phyloP scores from a whole-genome alignment of 805 yeast species.

The Ogataea saltuana region DNA sequence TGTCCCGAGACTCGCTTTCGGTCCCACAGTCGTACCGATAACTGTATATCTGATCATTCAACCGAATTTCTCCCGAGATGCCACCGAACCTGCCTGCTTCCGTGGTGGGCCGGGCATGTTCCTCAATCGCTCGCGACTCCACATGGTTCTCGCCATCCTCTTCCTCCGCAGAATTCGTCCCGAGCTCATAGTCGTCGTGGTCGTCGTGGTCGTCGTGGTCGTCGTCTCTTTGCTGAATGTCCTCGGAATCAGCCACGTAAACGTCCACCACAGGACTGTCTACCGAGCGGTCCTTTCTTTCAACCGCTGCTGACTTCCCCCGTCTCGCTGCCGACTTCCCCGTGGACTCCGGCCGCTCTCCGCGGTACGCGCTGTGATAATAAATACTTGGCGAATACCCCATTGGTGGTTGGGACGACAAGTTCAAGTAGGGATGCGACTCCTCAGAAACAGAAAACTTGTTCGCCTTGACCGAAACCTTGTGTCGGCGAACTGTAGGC shows the following conservation, averaged over 20 bases:
- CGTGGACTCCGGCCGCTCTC: no score
- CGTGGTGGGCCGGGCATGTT: constrained; percentile 21
- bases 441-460: constrained; percentile 11
- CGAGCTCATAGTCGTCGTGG: no score
- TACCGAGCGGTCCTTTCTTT: no score
- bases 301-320: no score
- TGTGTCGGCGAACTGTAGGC: constrained; percentile 8
- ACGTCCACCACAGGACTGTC: constrained; percentile 19
- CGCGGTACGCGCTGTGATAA: no score
- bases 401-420: not conserved
- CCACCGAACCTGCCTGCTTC: not conserved
- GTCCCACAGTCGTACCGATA: constrained; percentile 20
- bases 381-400: not conserved
- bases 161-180: constrained; percentile 2
- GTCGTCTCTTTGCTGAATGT: constrained; percentile 4
- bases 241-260: constrained; percentile 4
- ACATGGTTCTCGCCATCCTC: constrained; percentile 21
- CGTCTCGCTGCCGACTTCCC: no score
- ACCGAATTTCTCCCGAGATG: constrained; percentile 22
- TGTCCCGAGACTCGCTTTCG: constrained; percentile 16
- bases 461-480: constrained; percentile 9
- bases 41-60: constrained; percentile 24
- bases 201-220: constrained; percentile 3
- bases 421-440: constrained; percentile 4
- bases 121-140: constrained; percentile 27